Evolutionary conservation across 1,284 basidiomycete genomes (phyloP).

Genomic region (Inonotus obliquus): DNA sequence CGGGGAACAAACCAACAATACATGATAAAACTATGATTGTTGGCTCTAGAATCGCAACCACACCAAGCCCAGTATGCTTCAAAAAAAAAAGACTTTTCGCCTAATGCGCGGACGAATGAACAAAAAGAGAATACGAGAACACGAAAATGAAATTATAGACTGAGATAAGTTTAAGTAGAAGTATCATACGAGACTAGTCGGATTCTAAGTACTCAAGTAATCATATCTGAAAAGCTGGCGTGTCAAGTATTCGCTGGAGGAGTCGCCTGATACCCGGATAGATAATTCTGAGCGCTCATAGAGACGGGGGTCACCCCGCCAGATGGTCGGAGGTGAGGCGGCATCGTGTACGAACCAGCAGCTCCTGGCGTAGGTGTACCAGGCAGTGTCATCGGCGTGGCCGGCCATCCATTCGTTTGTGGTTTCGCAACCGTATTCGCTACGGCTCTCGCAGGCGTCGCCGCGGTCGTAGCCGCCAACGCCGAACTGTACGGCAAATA

Average conservation of each 20-base stretch:
- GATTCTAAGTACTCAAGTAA: neutral
- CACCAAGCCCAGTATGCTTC: too few relatives aligned
- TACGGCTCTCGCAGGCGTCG: slow-evolving; percentile 16
- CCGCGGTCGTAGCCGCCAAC: neutral
- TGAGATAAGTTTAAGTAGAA: neutral
- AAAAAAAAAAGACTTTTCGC: too few relatives aligned
- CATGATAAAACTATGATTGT: too few relatives aligned
- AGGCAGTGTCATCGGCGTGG: neutral
- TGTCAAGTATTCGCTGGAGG: slow-evolving; percentile 7
- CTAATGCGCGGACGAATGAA: neutral
- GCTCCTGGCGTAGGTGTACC: neutral
- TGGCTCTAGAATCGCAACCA: too few relatives aligned
- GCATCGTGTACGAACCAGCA: slow-evolving; percentile 4
- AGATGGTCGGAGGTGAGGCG: slow-evolving; percentile 11
- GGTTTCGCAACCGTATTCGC: slow-evolving; percentile 17
- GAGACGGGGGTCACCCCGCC: neutral
- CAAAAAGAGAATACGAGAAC: neutral
- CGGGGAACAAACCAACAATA: too few relatives aligned
- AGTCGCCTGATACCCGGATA: slow-evolving; percentile 6
- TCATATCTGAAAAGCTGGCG: neutral
- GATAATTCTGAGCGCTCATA: slow-evolving; percentile 1
- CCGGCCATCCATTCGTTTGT: slow-evolving; percentile 12
- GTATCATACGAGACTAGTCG: neutral
- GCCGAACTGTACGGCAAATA: slow-evolving; percentile 12
- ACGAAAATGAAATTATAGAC: neutral